Evolutionary conservation across 202 grass and related monocot species (phyloP), one percentile per base, ranked within the genome.

Genomic region (Carex sylvatica): DNA sequence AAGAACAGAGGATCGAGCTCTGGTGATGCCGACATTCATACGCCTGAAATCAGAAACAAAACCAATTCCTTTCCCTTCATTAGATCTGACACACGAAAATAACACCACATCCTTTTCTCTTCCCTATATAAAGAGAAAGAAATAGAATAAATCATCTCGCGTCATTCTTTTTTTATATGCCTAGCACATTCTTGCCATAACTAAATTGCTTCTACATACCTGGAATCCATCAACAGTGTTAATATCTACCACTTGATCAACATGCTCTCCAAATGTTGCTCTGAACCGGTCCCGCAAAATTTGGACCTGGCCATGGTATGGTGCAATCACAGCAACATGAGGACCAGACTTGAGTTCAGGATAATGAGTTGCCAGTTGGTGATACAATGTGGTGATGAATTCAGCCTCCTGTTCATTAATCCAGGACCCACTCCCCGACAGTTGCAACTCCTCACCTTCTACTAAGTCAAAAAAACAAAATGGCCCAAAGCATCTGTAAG

Each of bases 21-120:
- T 91, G 12, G 95, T 98, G 83, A 98, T 95, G 64, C 90, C 92
- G 63, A 98, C 95, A 87, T 98, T 98, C 95, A 98, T 98, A 91
- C 95, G 84, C 60, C 95, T 85, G 61, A 95, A 95, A 88, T 98
- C 95, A 84, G 86, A 80, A 87, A 98, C 84, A 80, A 98, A 98
- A 13, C 95, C 95, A 71, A 98, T 98, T 30, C 88, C 91, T 90
- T 91, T 90, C 67, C 87, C 87, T 83, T 89, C 75, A 65, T 95
- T 95, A 79, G 90, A 88, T 89, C 95, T 88, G 74, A 98, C 95
- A 83, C 95, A 98, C 60, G 95, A 93, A 86, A 98, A 95, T 78
- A 98, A 90, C 77, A 94, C 90, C 74, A 95, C 80, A 49, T 98
- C 95, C 81, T 93, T 98, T 86, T 98, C 95, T 77, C 95, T 89